Percentiles rank a stretch among this genome's conserved stretches.
These are phyloP conservation scores for Asterophora parasitica DNA, from an alignment of 768 basidiomycete genomes.

Conservation along the genomic window DNA sequence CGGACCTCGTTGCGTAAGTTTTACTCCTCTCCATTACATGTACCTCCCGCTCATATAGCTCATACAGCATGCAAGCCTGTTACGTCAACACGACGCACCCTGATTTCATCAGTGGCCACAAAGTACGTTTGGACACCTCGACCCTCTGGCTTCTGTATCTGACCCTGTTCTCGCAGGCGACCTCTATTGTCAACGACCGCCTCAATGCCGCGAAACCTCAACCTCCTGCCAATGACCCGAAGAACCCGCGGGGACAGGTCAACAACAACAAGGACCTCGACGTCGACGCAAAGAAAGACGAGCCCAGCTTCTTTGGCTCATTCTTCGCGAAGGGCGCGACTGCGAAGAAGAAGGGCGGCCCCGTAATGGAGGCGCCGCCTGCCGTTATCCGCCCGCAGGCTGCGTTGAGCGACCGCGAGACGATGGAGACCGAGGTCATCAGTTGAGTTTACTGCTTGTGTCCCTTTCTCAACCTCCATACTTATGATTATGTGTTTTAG, in stretches of 20 bases:
- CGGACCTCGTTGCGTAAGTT: slow-evolving; percentile 86
- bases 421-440: slow-evolving; percentile 99
- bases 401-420: slow-evolving; percentile 89
- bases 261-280: slow-evolving; percentile 97
- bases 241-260: slow-evolving; percentile 55
- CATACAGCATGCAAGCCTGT: slow-evolving; percentile 88
- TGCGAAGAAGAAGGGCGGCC: slow-evolving; percentile 53
- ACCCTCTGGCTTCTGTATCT: slow-evolving; percentile 6
- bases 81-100: slow-evolving; percentile 99
- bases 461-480: not conserved
- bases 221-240: slow-evolving; percentile 53
- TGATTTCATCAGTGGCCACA: slow-evolving; percentile 96
- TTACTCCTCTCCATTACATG: not conserved
- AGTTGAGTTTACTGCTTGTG: slow-evolving; percentile 57
- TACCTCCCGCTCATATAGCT: slow-evolving; percentile 2
- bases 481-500: slow-evolving; percentile 32
- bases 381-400: slow-evolving; percentile 84
- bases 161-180: slow-evolving; percentile 53
- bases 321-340: slow-evolving; percentile 80
- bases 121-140: slow-evolving; percentile 33
- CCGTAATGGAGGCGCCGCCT: slow-evolving; percentile 68
- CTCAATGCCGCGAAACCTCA: slow-evolving; percentile 75
- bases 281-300: slow-evolving; percentile 84
- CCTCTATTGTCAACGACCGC: slow-evolving; percentile 80
- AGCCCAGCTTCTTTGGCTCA: slow-evolving; percentile 88